Percentiles rank a stretch among this genome's conserved stretches.
Conservation (phyloP, 2,329 filamentous ascomycete genomes). For the Alternaria brassicicola region DNA sequence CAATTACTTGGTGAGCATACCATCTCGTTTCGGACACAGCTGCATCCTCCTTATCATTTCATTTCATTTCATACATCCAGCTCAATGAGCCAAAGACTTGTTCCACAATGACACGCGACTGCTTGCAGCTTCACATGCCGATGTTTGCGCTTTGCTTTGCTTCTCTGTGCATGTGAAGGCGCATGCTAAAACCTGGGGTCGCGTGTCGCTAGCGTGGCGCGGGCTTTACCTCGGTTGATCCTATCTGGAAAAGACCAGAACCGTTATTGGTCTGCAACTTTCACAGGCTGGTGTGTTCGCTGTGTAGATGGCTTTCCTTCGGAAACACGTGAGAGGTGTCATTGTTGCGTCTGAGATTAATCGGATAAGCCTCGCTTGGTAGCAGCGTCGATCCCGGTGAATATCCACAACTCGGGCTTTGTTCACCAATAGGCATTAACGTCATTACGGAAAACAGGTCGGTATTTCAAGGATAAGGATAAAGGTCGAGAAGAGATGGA, state of each 20-base stretch:
- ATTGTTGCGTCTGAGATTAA: slow-evolving; percentile 6
- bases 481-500: not conserved
- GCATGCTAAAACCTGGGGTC: slow-evolving; percentile 21
- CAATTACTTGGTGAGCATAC: slow-evolving; percentile 34
- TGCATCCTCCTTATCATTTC: not conserved
- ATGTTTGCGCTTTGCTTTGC: slow-evolving; percentile 14
- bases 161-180: slow-evolving; percentile 40
- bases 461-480: not conserved
- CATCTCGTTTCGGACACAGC: slow-evolving; percentile 8
- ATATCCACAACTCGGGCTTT: not conserved
- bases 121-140: slow-evolving; percentile 41
- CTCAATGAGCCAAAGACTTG: not conserved
- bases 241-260: slow-evolving; percentile 20
- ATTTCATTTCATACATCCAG: not conserved
- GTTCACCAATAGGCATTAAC: not conserved
- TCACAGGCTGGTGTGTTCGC: slow-evolving; percentile 8
- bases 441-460: not conserved
- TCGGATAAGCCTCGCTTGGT: slow-evolving; percentile 1
- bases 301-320: not conserved
- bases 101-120: slow-evolving; percentile 28
- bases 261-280: slow-evolving; percentile 10
- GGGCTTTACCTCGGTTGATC: slow-evolving; percentile 21
- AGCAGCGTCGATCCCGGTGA: slow-evolving; percentile 1
- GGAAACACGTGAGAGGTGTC: slow-evolving; percentile 7
- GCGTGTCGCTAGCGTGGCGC: slow-evolving; percentile 11